phyloP scores from a whole-genome alignment of 305 asterid species.

The Solanum aculeatissimum region DNA sequence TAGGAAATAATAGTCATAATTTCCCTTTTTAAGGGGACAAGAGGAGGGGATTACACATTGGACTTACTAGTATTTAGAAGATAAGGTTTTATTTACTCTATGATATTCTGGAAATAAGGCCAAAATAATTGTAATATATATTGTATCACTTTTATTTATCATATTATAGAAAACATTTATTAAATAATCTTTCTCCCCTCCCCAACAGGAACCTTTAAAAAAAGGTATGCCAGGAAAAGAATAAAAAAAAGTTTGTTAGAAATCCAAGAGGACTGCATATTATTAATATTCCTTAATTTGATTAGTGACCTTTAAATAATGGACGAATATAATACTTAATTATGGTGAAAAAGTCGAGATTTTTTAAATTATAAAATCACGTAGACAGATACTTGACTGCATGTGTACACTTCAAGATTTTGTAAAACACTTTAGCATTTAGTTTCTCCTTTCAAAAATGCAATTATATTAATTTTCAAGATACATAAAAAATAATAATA shows the following conservation, averaged over 20 bases:
- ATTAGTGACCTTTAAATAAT: neutral
- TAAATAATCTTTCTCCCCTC: neutral
- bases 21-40: neutral
- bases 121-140: neutral
- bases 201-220: neutral
- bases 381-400: neutral
- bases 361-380: neutral
- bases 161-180: neutral
- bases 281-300: neutral
- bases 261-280: neutral
- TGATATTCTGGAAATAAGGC: neutral
- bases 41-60: neutral
- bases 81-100: neutral
- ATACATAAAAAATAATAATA: neutral
- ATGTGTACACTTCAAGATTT: neutral
- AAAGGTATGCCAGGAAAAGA: neutral
- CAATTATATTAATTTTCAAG: neutral
- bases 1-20: neutral
- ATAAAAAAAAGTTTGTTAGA: neutral
- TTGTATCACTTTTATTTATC: neutral
- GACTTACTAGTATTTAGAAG: neutral
- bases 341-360: neutral
- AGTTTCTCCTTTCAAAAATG: neutral
- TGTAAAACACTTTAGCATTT: neutral
- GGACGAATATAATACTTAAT: neutral